These are phyloP conservation scores for Talinum fruticosum DNA, from an alignment of 148 eudicot species.

Conservation along the genomic window DNA sequence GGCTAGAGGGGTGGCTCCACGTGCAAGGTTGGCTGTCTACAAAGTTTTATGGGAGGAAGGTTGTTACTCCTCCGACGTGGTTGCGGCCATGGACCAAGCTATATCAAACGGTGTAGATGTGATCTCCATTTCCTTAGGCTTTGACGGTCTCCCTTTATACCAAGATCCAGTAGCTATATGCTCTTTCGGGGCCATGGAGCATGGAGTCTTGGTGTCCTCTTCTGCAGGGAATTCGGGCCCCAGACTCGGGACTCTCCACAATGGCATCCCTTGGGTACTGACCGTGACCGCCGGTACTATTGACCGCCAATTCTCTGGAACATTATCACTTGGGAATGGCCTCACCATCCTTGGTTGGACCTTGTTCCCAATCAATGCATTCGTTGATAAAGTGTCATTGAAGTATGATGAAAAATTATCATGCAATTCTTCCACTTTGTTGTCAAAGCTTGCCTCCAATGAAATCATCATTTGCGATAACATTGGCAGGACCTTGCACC, in stretches of 20 bases:
- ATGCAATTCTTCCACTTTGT: slow-evolving; percentile 22
- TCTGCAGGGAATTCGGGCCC: slow-evolving; percentile 72
- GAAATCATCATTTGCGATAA: too few species aligned
- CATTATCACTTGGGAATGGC: slow-evolving; percentile 43
- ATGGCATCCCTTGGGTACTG: slow-evolving; percentile 63
- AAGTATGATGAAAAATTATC: slow-evolving; percentile 18
- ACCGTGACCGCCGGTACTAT: slow-evolving; percentile 52
- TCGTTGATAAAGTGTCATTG: slow-evolving; percentile 14
- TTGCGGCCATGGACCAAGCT: slow-evolving; percentile 64
- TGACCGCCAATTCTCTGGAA: slow-evolving; percentile 49
- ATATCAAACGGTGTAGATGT: slow-evolving; percentile 62
- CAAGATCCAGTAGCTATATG: slow-evolving; percentile 52
- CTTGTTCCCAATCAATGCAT: slow-evolving; percentile 28
- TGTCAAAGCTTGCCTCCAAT: slow-evolving; percentile 19
- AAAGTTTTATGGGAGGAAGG: slow-evolving; percentile 57
- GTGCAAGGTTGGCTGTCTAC: slow-evolving; percentile 60
- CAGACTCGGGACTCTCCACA: slow-evolving; percentile 39
- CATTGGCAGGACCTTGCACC: slow-evolving; percentile 12
- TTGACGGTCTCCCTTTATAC: slow-evolving; percentile 32
- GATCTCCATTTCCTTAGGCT: slow-evolving; percentile 52
- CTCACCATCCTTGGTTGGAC: slow-evolving; percentile 28
- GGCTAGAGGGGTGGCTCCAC: slow-evolving; percentile 60
- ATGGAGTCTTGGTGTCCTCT: slow-evolving; percentile 53
- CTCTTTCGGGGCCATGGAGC: slow-evolving; percentile 54
- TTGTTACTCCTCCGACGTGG: slow-evolving; percentile 38